Evolutionary conservation across 306 rosid genomes (phyloP), one percentile per base, ranked within the genome.

Genomic region (Benincasa hispida): DNA sequence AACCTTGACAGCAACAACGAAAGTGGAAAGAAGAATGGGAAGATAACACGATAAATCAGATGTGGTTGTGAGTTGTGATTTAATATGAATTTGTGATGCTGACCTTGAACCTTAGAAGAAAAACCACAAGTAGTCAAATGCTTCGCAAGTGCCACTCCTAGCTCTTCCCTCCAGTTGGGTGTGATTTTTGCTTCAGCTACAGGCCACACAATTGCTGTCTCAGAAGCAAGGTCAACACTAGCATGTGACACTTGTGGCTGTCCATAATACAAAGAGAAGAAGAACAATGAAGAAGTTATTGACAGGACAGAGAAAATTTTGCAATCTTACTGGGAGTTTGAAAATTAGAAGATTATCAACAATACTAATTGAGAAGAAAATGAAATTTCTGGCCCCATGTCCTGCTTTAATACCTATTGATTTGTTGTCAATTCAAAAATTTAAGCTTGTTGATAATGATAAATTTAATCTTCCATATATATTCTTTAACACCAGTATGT

Each of bases 41-140:
- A 66, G 19, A 15, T 30, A 37, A 10, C 47, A 18, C 24, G 19
- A 32, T 9, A 18, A 62, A 19, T 63, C 15, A 17, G 47, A 34
- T 34, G 3, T 34, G 47, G 25, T 34, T 63, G 14, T 63, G 7
- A 63, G 3, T 14, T 18, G n/a, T 22, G 74, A 37, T 21, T 50
- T 14, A 42, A 10, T 60, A 32, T 21, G 74, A 37, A 24, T 68
- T 68, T 68, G 24, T 68, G 53, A 47, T 45, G 41, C 75, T 45
- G 39, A 70, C 77, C 77, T 74, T 56, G 77, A 74, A 74, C 61
- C 25, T 74, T 74, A 22, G 77, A 54, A 24, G 65, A 53, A 74
- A 74, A 74, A 34, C 77, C 77, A 74, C 77, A 74, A 54, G 61
- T 53, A 19, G 62, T 74, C 77, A 74, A 74, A 74, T 74, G 77